Conservation (phyloP, 1,284 basidiomycete species). For the Ustilago loliicola region DNA sequence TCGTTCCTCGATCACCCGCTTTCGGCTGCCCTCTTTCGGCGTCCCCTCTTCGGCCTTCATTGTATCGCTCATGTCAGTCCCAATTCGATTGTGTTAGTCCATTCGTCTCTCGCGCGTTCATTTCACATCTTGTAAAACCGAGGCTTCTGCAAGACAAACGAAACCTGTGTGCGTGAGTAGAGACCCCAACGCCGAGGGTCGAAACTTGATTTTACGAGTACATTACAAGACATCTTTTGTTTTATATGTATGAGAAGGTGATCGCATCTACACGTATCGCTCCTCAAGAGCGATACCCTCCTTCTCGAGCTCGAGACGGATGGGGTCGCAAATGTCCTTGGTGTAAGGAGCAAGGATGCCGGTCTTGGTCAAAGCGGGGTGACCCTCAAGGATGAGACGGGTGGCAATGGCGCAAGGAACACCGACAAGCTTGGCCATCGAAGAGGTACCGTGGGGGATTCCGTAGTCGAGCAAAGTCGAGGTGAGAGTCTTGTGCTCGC, state of each 20-base stretch:
- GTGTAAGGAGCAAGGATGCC: conserved; percentile 86
- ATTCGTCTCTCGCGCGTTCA: background rate
- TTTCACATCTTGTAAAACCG: too few relatives aligned
- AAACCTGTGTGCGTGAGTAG: background rate
- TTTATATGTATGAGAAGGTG: background rate
- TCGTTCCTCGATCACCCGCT: too few relatives aligned
- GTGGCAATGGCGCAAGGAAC: conserved; percentile 92
- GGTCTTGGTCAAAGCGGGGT: conserved; percentile 74
- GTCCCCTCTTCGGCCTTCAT: too few relatives aligned
- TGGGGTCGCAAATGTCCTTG: conserved; percentile 75
- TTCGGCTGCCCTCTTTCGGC: too few relatives aligned
- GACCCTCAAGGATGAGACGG: conserved; percentile 79
- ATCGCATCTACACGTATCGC: conserved; percentile 58
- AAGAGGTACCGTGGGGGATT: conserved; percentile 81
- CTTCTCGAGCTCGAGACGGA: conserved; percentile 67
- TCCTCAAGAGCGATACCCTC: conserved; percentile 69
- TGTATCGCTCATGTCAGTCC: too few relatives aligned
- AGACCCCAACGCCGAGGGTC: conserved; percentile 7
- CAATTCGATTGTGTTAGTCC: too few relatives aligned
- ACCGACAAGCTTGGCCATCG: conserved; percentile 96
- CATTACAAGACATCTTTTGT: conserved; percentile 8
- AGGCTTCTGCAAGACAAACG: too few relatives aligned
- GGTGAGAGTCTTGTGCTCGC: conserved; percentile 85
- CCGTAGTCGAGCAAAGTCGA: conserved; percentile 94
- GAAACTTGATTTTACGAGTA: background rate